phyloP scores from a whole-genome alignment of 2,329 filamentous ascomycete genomes.

The Botrytis sinoallii region DNA sequence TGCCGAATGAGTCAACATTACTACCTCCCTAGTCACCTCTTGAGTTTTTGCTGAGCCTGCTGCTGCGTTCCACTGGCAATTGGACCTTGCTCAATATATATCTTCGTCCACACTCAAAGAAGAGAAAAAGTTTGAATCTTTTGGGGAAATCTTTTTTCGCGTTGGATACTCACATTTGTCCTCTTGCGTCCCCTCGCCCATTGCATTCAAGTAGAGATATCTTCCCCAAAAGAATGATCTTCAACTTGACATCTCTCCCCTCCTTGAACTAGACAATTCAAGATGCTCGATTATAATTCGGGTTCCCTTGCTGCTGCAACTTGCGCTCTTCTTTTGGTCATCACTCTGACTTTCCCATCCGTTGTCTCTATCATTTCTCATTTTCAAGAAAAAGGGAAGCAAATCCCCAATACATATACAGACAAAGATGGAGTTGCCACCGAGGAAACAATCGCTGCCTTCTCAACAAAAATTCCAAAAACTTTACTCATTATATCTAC shows the following conservation, averaged over 20 bases:
- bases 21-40: not conserved
- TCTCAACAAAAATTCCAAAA: constrained; percentile 60
- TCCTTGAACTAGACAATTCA: not conserved
- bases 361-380: constrained; percentile 39
- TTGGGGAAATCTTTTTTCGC: not conserved
- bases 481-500: constrained; percentile 53
- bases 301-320: constrained; percentile 29
- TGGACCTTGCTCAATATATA: not conserved
- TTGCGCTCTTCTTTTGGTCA: constrained; percentile 39
- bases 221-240: constrained; percentile 9
- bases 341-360: constrained; percentile 42
- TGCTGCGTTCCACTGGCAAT: not conserved
- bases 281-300: constrained; percentile 55
- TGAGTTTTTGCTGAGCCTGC: not conserved
- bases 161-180: not conserved
- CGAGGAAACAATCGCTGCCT: constrained; percentile 58
- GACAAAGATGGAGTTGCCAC: constrained; percentile 69
- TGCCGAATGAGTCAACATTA: not conserved
- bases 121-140: not conserved
- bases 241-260: not conserved
- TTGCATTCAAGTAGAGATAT: not conserved
- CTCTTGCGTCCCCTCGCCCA: not conserved
- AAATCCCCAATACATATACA: constrained; percentile 52
- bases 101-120: not conserved
- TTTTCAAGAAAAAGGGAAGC: constrained; percentile 33